Percentiles rank a stretch among this genome's conserved stretches.
phyloP scores from a whole-genome alignment of 2,329 filamentous ascomycete genomes.

The Rhynchosporium graminicola region DNA sequence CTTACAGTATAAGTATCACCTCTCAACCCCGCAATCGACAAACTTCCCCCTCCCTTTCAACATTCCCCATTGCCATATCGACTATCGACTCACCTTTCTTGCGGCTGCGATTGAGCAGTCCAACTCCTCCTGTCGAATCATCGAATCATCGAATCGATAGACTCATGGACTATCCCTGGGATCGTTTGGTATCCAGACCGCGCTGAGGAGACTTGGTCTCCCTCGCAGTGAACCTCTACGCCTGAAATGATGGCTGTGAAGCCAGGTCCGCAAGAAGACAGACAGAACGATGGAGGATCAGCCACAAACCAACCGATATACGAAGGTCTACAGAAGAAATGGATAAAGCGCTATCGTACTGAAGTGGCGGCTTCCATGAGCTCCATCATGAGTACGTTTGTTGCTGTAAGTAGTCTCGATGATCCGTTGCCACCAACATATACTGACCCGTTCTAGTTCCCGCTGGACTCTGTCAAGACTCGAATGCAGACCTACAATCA shows the following conservation, averaged over 20 bases:
- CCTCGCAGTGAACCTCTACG: slow-evolving; percentile 42
- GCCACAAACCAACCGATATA: slow-evolving; percentile 19
- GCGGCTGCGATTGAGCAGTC: slow-evolving; percentile 34
- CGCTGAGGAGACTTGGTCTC: slow-evolving; percentile 59
- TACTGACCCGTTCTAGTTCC: slow-evolving; percentile 52
- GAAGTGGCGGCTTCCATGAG: slow-evolving; percentile 77
- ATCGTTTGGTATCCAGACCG: slow-evolving; percentile 57
- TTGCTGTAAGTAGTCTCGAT: slow-evolving; percentile 54
- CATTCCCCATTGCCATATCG: not conserved
- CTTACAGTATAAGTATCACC: too few species aligned
- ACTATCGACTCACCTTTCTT: slow-evolving; percentile 20
- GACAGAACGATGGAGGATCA: slow-evolving; percentile 23
- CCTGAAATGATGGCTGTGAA: slow-evolving; percentile 46
- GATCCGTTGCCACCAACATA: not conserved
- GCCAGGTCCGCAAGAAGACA: slow-evolving; percentile 33
- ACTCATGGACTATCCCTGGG: slow-evolving; percentile 56
- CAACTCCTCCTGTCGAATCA: slow-evolving; percentile 28
- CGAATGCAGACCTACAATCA: slow-evolving; percentile 87
- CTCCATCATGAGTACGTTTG: slow-evolving; percentile 75
- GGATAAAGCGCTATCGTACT: slow-evolving; percentile 76
- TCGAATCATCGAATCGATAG: slow-evolving; percentile 31
- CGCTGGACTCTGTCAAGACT: slow-evolving; percentile 85
- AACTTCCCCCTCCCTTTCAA: not conserved
- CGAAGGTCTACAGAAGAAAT: slow-evolving; percentile 45
- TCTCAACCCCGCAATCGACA: slow-evolving; percentile 15